Percentiles rank a stretch among this genome's conserved stretches.
phyloP scores from a whole-genome alignment of 1,284 basidiomycete species.

The Neotropicomus parvogracilis region DNA sequence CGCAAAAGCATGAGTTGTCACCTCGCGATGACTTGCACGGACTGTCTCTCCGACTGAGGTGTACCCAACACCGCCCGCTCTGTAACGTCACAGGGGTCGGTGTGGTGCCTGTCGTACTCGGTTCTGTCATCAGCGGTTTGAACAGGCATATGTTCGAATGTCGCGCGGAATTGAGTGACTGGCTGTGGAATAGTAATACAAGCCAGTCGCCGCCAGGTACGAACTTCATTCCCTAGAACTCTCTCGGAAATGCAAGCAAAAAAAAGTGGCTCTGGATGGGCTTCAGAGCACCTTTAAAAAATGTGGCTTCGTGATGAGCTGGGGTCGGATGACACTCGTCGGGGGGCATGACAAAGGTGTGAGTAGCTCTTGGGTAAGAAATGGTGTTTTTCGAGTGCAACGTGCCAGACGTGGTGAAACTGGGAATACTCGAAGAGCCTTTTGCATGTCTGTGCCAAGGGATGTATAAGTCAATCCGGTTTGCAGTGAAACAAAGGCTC shows the following conservation, averaged over 20 bases:
- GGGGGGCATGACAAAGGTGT: conserved; percentile 20
- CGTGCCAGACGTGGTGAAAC: conserved; percentile 26
- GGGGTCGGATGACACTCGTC: conserved; percentile 21
- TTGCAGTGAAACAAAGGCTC: conserved; percentile 1
- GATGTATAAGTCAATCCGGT: background rate
- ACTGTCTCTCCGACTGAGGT: conserved; percentile 20
- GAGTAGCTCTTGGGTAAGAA: conserved; percentile 28
- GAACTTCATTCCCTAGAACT: conserved; percentile 33
- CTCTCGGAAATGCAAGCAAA: conserved; percentile 30
- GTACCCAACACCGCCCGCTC: conserved; percentile 29
- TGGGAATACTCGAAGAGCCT: conserved; percentile 25
- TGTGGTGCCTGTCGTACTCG: background rate
- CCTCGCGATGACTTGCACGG: conserved; percentile 34
- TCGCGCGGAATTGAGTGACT: conserved; percentile 29
- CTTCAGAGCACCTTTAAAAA: conserved; percentile 13
- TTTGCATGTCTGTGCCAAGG: conserved; percentile 24
- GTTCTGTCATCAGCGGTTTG: conserved; percentile 14
- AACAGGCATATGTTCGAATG: conserved; percentile 32
- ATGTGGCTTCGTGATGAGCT: conserved; percentile 28
- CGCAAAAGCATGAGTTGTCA: conserved; percentile 28
- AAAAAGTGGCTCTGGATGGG: conserved; percentile 26
- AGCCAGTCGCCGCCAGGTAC: conserved; percentile 30
- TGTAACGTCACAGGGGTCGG: conserved; percentile 25
- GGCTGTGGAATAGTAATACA: conserved; percentile 31
- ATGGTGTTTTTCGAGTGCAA: conserved; percentile 22